Evolutionary conservation across 2,329 filamentous ascomycete genomes (phyloP).

Genomic region (Lecanicillium sp.): DNA sequence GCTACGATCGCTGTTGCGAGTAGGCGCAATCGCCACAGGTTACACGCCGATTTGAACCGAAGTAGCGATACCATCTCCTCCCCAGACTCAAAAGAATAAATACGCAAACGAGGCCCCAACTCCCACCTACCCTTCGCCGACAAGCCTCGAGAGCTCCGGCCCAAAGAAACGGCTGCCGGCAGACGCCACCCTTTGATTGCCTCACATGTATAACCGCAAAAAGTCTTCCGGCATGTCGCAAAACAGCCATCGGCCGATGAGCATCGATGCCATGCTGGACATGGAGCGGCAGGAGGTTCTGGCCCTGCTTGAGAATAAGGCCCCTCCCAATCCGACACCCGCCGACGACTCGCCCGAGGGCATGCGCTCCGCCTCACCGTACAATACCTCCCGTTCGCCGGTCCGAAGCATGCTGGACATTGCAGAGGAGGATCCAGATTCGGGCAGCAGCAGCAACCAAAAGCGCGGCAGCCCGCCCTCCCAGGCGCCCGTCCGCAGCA

Average conservation of each 20-base stretch:
- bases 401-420: constrained; percentile 62
- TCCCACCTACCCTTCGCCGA: no score
- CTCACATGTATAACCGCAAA: not conserved
- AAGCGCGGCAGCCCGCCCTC: constrained; percentile 25
- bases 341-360: constrained; percentile 27
- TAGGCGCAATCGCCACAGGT: no score
- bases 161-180: no score
- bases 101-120: no score
- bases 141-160: no score
- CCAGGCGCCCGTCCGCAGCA: constrained; percentile 54
- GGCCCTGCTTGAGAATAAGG: constrained; percentile 53
- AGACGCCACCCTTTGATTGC: no score
- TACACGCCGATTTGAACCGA: no score
- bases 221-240: constrained; percentile 21
- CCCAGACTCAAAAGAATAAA: no score
- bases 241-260: constrained; percentile 46
- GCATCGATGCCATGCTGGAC: constrained; percentile 68
- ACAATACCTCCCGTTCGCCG: constrained; percentile 52
- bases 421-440: constrained; percentile 31
- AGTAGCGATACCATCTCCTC: no score
- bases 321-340: constrained; percentile 17
- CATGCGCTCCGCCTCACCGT: constrained; percentile 44
- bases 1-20: no score
- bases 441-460: constrained; percentile 6
- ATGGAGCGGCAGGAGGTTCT: constrained; percentile 70